Percentiles rank a stretch among this genome's conserved stretches.
These are phyloP conservation scores for Rhododendron williamsianum DNA, from an alignment of 148 eudicot species.

Conservation along the genomic window DNA sequence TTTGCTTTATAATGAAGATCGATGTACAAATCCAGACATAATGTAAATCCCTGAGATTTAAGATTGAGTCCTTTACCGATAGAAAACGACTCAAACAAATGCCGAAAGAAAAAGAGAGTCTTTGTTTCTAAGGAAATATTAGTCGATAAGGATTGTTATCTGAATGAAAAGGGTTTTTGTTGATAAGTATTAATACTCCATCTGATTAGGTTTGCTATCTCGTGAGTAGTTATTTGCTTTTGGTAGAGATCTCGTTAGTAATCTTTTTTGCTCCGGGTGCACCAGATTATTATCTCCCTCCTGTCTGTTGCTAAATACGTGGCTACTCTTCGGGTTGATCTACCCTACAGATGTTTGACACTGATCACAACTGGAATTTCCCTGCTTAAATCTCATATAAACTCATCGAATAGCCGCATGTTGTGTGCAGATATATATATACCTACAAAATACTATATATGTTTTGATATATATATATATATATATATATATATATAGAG, in stretches of 20 bases:
- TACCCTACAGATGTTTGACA: neutral
- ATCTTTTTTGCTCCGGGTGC: no score
- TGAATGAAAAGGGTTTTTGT: neutral
- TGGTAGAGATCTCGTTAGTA: neutral
- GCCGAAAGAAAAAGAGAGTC: no score
- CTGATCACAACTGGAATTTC: neutral
- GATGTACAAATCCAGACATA: no score
- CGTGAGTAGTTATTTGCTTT: neutral
- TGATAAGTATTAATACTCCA: neutral
- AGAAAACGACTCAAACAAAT: no score
- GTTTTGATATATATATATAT: neutral
- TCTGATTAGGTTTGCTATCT: neutral
- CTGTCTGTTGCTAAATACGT: no score
- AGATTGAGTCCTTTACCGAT: neutral
- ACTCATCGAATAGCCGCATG: neutral
- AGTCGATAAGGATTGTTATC: neutral
- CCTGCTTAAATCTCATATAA: neutral
- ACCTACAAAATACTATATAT: no score
- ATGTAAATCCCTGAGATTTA: neutral
- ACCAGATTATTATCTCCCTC: no score
- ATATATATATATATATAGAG: neutral
- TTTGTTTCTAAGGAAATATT: neutral
- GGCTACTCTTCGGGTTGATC: neutral
- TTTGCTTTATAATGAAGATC: no score
- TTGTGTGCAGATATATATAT: neutral